Percentiles rank a stretch among this genome's conserved stretches.
These are phyloP conservation scores for Collybia nuda DNA, from an alignment of 768 basidiomycete genomes.

Conservation along the genomic window DNA sequence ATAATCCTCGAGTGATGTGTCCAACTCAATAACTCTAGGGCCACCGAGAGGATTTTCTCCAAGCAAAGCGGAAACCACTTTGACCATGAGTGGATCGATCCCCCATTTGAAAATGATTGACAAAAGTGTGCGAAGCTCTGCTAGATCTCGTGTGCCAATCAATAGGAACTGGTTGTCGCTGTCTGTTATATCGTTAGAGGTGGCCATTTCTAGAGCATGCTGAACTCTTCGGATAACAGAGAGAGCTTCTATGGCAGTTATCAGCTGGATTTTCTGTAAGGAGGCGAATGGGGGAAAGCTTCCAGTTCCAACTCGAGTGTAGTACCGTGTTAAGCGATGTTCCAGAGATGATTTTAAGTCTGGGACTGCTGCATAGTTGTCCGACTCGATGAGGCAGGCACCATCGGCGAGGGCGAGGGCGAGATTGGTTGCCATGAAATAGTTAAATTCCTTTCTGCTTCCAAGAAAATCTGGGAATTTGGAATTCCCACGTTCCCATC, in stretches of 20 bases:
- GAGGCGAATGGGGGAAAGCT: slow-evolving; percentile 17
- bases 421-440: slow-evolving; percentile 21
- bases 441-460: too few species aligned
- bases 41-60: slow-evolving; percentile 16
- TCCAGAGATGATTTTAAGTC: slow-evolving; percentile 38
- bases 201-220: slow-evolving; percentile 29
- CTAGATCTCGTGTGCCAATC: slow-evolving; percentile 69
- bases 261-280: slow-evolving; percentile 44
- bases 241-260: slow-evolving; percentile 58
- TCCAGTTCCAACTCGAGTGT: slow-evolving; percentile 22
- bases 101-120: slow-evolving; percentile 77
- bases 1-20: slow-evolving; percentile 41
- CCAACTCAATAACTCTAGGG: slow-evolving; percentile 43
- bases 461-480: too few species aligned
- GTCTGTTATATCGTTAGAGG: slow-evolving; percentile 11
- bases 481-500: too few species aligned
- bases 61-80: slow-evolving; percentile 41
- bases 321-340: slow-evolving; percentile 39
- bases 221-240: slow-evolving; percentile 49
- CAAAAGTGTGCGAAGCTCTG: slow-evolving; percentile 59
- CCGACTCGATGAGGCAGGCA: slow-evolving; percentile 33
- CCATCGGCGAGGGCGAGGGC: slow-evolving; percentile 32
- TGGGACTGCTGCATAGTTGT: slow-evolving; percentile 18
- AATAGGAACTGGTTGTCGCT: slow-evolving; percentile 22
- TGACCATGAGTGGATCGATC: slow-evolving; percentile 49